Percentiles rank a stretch among this genome's conserved stretches.
phyloP scores from a whole-genome alignment of 441 rosid species.

The Populus trichocarpa region DNA sequence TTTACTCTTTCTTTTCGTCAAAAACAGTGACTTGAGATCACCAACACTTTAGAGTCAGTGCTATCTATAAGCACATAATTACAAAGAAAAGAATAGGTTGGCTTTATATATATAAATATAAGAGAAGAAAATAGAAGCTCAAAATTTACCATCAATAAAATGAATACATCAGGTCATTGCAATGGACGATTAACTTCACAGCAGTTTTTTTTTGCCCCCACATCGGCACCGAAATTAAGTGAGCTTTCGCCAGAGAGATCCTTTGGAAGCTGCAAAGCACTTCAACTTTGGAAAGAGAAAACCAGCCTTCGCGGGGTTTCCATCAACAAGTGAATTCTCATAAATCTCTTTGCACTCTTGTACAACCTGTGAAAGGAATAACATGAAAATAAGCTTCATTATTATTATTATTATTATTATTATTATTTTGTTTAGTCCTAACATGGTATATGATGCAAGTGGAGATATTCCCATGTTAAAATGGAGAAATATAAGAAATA shows the following conservation, averaged over 20 bases:
- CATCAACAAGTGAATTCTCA: conserved; percentile 79
- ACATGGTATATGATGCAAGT: not conserved
- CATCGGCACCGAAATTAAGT: conserved; percentile 28
- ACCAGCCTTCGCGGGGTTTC: conserved; percentile 84
- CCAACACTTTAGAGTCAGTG: not conserved
- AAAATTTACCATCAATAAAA: not conserved
- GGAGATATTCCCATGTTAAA: not conserved
- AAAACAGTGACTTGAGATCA: not conserved
- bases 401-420: too few species aligned
- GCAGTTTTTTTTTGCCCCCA: not conserved
- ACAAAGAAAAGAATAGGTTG: not conserved
- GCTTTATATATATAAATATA: not conserved
- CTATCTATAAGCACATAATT: not conserved
- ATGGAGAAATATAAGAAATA: not conserved
- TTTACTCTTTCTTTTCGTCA: not conserved
- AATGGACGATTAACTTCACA: not conserved
- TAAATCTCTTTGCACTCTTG: conserved; percentile 97
- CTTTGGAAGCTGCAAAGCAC: conserved; percentile 58
- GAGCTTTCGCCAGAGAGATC: conserved; percentile 68
- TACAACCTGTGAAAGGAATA: conserved; percentile 56
- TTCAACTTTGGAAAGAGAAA: conserved; percentile 83
- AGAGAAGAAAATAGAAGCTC: not conserved
- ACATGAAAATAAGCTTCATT: not conserved
- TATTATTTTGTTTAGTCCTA: not conserved
- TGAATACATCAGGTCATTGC: not conserved